Conservation (phyloP, 441 rosid species). For the Rhodomyrtus psidioides region DNA sequence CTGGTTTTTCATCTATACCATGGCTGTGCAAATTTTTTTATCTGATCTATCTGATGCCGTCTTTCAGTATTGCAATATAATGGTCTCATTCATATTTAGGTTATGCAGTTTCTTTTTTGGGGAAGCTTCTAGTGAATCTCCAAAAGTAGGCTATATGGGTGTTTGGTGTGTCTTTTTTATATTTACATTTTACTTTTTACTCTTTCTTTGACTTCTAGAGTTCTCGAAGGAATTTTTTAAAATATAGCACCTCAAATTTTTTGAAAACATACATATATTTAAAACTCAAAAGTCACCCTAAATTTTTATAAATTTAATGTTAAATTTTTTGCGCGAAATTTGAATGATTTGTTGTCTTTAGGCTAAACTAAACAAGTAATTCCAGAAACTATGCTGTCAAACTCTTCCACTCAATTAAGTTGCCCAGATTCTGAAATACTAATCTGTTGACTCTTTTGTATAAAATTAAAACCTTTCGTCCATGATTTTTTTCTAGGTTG, state of each 20-base stretch:
- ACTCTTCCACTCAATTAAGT: not conserved
- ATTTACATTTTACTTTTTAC: not conserved
- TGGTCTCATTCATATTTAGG: not conserved
- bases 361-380: not conserved
- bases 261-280: not conserved
- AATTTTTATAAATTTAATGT: not conserved
- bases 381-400: not conserved
- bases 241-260: not conserved
- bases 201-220: not conserved
- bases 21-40: not conserved
- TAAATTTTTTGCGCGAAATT: not conserved
- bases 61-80: not conserved
- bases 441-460: not conserved
- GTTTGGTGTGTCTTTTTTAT: not conserved
- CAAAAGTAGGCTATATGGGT: not conserved
- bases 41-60: not conserved
- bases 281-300: not conserved
- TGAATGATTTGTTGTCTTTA: not conserved
- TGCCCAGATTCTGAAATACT: not conserved
- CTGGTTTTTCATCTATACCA: not conserved
- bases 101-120: not conserved
- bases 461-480: not conserved
- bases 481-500: constrained; percentile 38
- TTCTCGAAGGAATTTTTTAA: not conserved
- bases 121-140: not conserved